These are phyloP conservation scores for Rosa multiflora DNA, from an alignment of 306 rosid genomes.

Conservation along the genomic window DNA sequence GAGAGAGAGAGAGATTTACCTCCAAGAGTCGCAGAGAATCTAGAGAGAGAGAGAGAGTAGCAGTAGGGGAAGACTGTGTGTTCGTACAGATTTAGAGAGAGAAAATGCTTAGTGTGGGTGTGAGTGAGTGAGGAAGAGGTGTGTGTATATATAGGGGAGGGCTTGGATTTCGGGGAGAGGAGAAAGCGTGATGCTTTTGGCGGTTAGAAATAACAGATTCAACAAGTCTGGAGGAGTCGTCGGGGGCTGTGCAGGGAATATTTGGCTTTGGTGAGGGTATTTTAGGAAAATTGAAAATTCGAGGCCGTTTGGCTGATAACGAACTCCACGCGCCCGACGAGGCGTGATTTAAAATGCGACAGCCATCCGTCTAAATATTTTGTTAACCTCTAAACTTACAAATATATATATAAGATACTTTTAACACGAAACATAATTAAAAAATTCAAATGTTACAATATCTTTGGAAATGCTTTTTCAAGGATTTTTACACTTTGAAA, in stretches of 20 bases:
- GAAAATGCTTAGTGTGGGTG: background rate
- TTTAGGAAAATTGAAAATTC: background rate
- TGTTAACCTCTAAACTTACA: no score
- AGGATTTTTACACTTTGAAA: no score
- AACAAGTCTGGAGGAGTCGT: background rate
- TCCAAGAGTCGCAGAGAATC: background rate
- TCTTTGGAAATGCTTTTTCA: no score
- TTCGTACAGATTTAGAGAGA: background rate
- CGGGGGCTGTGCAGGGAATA: background rate
- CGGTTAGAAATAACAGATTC: constrained; percentile 4
- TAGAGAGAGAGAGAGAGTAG: background rate
- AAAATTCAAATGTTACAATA: no score
- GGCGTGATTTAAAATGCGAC: no score
- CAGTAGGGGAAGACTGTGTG: background rate
- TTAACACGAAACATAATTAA: no score
- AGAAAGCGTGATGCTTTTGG: background rate
- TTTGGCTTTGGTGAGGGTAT: background rate
- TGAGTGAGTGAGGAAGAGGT: background rate
- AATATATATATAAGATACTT: no score
- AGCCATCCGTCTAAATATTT: no score
- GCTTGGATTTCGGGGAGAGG: background rate
- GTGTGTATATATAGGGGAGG: background rate
- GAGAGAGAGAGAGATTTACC: background rate
- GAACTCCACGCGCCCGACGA: background rate
- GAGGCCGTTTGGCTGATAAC: background rate